Evolutionary conservation across 306 rosid genomes (phyloP).

Genomic region (Cajanus cajan): DNA sequence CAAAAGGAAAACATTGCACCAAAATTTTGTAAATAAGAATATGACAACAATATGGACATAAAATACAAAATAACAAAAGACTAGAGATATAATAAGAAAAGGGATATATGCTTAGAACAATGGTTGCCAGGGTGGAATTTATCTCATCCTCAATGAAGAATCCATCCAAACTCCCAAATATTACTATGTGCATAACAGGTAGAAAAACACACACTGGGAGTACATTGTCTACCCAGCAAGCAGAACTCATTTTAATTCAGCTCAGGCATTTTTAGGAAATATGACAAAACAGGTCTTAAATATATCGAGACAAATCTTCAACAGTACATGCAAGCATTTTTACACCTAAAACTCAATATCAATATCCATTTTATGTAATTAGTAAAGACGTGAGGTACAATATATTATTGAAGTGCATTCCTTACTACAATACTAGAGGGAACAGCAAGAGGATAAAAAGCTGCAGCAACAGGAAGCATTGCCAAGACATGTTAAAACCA

Average conservation of each 20-base stretch:
- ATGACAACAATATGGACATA: neutral
- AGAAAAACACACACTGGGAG: conserved; percentile 1
- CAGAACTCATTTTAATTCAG: neutral
- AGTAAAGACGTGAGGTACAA: neutral
- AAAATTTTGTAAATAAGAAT: conserved; percentile 1
- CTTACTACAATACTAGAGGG: neutral
- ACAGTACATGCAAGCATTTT: neutral
- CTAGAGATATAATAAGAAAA: conserved; percentile 5
- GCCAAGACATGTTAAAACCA: neutral
- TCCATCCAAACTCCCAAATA: conserved; percentile 7
- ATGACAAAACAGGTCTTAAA: neutral
- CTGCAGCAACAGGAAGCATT: conserved; percentile 5
- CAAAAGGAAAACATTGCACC: neutral
- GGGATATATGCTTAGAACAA: neutral
- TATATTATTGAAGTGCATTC: neutral
- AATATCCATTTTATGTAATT: neutral
- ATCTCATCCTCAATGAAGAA: conserved; percentile 16
- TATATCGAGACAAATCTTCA: neutral
- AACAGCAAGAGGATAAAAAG: neutral
- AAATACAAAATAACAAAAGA: neutral
- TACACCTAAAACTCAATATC: neutral
- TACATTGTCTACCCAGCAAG: neutral
- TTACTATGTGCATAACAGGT: neutral
- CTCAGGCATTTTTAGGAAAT: neutral
- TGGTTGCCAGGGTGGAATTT: neutral